Evolutionary conservation across 75 land plant genomes (phyloP).

Genomic region (Cryptomeria japonica): DNA sequence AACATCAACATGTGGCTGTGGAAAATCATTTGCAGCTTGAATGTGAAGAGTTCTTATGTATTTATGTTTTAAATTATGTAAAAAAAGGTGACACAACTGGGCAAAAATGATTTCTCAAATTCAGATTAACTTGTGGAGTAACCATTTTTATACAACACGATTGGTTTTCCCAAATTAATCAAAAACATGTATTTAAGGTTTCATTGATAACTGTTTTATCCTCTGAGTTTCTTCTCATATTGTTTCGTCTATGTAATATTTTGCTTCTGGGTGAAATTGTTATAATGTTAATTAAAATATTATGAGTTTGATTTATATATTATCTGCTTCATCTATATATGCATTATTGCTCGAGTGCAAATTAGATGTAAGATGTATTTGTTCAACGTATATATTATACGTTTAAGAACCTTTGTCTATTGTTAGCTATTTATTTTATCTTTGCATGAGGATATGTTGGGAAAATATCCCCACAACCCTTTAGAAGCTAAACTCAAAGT

Average conservation of each 20-base stretch:
- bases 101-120: neutral
- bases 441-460: neutral
- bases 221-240: neutral
- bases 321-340: neutral
- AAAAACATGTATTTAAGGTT: neutral
- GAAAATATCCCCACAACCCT: no score
- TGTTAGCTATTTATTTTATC: neutral
- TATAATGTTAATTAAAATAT: neutral
- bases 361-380: neutral
- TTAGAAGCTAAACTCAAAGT: no score
- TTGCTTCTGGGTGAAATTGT: neutral
- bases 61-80: neutral
- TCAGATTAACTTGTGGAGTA: neutral
- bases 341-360: neutral
- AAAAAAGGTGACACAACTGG: neutral
- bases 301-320: neutral
- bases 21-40: constrained; percentile 89
- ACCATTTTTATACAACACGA: neutral
- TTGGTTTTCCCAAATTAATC: neutral
- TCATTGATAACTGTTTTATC: neutral
- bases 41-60: constrained; percentile 20
- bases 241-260: neutral
- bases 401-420: neutral
- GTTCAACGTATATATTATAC: neutral
- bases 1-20: constrained; percentile 93